Evolutionary conservation across 495 filamentous ascomycete genomes (phyloP).

Genomic region (Aspergillus conjunctus): DNA sequence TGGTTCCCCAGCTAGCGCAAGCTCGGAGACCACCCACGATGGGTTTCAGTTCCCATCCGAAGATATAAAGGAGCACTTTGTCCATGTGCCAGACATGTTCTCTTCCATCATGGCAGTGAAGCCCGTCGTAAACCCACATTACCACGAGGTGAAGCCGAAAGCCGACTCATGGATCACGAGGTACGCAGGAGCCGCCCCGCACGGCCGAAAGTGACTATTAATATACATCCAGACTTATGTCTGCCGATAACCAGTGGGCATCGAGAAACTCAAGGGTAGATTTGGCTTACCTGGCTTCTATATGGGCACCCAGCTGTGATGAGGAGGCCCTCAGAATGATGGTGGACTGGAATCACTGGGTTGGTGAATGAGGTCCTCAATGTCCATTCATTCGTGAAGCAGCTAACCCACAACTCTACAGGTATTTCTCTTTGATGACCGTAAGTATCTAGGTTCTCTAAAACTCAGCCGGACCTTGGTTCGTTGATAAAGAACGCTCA

Average conservation of each 20-base stretch:
- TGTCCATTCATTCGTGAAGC: no score
- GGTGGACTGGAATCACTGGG: constrained; percentile 13
- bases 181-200: background rate
- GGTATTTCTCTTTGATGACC: constrained; percentile 11
- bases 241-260: background rate
- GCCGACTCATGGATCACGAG: constrained; percentile 12
- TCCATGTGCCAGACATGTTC: constrained; percentile 14
- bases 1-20: no score
- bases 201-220: no score
- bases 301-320: constrained; percentile 4
- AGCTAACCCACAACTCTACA: no score
- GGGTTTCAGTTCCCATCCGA: no score
- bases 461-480: no score
- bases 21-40: no score
- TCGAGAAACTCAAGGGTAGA: background rate
- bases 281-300: background rate
- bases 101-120: constrained; percentile 14
- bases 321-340: constrained; percentile 11
- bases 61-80: no score
- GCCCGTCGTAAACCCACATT: constrained; percentile 13
- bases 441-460: background rate
- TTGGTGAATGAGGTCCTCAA: no score
- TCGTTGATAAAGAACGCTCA: no score
- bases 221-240: background rate
- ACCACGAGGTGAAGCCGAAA: constrained; percentile 4